A percentile compares a stretch with the other conserved stretches of the same genome.
These are phyloP conservation scores for Trypanosoma vivax DNA, from an alignment of 208 protist genomes.

Conservation along the genomic window DNA sequence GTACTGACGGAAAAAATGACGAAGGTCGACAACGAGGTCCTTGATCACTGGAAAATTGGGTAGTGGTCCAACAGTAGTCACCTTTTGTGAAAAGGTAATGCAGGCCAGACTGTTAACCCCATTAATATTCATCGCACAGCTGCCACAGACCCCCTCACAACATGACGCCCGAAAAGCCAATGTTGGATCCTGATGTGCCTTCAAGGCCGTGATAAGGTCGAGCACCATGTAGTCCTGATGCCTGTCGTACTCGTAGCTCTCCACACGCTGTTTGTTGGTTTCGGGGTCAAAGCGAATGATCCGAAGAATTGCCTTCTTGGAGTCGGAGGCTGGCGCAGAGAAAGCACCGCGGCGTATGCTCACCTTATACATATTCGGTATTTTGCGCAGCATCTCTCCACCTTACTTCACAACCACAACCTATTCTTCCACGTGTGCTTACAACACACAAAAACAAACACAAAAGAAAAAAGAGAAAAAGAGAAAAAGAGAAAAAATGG, in stretches of 20 bases:
- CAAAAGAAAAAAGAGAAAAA: conserved; percentile 3
- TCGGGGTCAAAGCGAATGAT: conserved; percentile 84
- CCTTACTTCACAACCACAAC: not conserved
- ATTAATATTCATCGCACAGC: conserved; percentile 94
- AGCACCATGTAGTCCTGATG: conserved; percentile 91
- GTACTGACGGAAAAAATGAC: conserved; percentile 90
- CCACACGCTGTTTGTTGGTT: conserved; percentile 75
- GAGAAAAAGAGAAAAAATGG: conserved; percentile 9
- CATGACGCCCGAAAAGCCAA: conserved; percentile 88
- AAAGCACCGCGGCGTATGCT: conserved; percentile 60
- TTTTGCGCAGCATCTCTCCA: conserved; percentile 61
- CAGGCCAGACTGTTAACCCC: conserved; percentile 90
- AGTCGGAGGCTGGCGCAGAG: conserved; percentile 27
- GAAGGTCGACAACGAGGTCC: conserved; percentile 88
- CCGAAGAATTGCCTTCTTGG: conserved; percentile 69
- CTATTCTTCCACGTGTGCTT: not conserved
- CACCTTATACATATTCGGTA: conserved; percentile 70
- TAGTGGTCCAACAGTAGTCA: conserved; percentile 81
- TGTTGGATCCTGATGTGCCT: conserved; percentile 88
- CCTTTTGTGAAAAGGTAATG: conserved; percentile 78
- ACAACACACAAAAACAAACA: not conserved
- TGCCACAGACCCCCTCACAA: conserved; percentile 90
- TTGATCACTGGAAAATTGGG: conserved; percentile 90
- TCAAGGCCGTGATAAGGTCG: conserved; percentile 84
- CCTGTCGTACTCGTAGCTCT: conserved; percentile 89